Percentiles rank a stretch among this genome's conserved stretches.
These are phyloP conservation scores for Aspergillus quadricinctus DNA, from an alignment of 2,329 filamentous ascomycete species.

Conservation along the genomic window DNA sequence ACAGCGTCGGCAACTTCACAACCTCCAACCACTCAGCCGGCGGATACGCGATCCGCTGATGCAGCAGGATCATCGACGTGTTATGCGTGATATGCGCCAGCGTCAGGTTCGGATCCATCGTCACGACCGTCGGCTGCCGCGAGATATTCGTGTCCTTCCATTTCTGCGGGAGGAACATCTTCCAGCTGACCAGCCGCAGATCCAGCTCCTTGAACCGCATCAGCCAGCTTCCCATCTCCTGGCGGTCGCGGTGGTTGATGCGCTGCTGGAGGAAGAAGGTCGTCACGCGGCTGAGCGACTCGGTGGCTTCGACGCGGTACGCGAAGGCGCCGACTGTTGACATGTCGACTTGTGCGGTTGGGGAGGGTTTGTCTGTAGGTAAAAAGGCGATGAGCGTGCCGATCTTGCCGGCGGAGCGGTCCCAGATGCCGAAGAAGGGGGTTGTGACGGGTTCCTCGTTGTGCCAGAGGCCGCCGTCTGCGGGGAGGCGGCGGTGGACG, in stretches of 20 bases:
- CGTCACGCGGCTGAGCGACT: constrained; percentile 44
- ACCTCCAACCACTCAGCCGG: constrained; percentile 25
- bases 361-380: constrained; percentile 15
- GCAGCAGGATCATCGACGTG: constrained; percentile 47
- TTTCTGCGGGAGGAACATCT: constrained; percentile 42
- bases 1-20: constrained; percentile 41
- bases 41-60: constrained; percentile 48
- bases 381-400: constrained; percentile 40
- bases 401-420: constrained; percentile 37
- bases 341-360: constrained; percentile 30
- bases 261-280: constrained; percentile 45
- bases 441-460: constrained; percentile 37
- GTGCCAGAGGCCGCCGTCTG: constrained; percentile 42
- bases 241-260: constrained; percentile 37
- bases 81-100: constrained; percentile 49
- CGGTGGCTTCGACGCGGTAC: constrained; percentile 46
- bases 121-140: constrained; percentile 14
- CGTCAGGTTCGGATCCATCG: constrained; percentile 49
- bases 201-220: constrained; percentile 48
- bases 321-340: constrained; percentile 44
- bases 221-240: constrained; percentile 43
- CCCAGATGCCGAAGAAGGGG: constrained; percentile 46
- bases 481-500: constrained; percentile 36
- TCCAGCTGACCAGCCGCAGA: constrained; percentile 46
- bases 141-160: constrained; percentile 31